Evolutionary conservation across 129 eudicot genomes (phyloP).

Genomic region (Ambrosia trifida): DNA sequence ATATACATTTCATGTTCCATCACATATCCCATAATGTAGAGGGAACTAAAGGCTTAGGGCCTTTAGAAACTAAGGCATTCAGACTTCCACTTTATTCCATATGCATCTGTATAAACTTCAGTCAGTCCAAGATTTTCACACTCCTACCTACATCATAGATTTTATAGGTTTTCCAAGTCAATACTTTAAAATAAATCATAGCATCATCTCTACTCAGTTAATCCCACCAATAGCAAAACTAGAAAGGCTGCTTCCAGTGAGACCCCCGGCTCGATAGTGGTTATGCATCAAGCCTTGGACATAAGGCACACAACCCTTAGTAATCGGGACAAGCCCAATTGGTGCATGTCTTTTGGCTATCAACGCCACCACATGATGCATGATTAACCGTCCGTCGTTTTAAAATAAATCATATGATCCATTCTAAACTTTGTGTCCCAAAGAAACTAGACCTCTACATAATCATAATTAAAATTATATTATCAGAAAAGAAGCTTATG

Average conservation of each 20-base stretch:
- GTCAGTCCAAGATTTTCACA: conserved; percentile 9
- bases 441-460: background rate
- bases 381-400: too few relatives aligned
- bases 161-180: background rate
- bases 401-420: background rate
- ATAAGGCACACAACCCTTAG: too few relatives aligned
- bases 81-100: background rate
- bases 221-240: too few relatives aligned
- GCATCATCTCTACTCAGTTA: too few relatives aligned
- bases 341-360: too few relatives aligned
- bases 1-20: background rate
- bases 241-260: too few relatives aligned
- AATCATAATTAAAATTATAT: background rate
- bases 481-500: background rate
- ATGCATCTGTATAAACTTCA: background rate
- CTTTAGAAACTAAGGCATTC: background rate
- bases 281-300: too few relatives aligned
- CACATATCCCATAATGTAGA: conserved; percentile 3
- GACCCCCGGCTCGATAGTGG: too few relatives aligned
- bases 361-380: too few relatives aligned
- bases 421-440: background rate
- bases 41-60: background rate
- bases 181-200: background rate
- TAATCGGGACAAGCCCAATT: too few relatives aligned
- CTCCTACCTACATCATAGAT: conserved; percentile 4